Conservation (phyloP, 768 basidiomycete species). For the Auriscalpium orientale region DNA sequence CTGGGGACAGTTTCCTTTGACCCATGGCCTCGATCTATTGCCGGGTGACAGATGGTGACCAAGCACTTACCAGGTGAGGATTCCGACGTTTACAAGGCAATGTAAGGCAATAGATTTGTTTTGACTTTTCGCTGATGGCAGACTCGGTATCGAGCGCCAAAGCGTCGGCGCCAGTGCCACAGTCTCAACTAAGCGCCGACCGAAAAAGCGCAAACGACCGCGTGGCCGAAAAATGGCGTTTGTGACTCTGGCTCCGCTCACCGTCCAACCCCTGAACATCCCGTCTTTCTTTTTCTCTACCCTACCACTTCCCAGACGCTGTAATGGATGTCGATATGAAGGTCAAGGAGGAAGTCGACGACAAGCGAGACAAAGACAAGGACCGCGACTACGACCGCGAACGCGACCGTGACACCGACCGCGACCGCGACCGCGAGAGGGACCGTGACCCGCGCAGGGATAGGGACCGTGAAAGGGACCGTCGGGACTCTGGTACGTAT, state of each 20-base stretch:
- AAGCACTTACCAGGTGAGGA: no score
- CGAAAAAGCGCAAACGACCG: background rate
- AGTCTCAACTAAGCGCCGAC: background rate
- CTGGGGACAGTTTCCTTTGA: no score
- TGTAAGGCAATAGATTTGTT: no score
- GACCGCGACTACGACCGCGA: conserved; percentile 37
- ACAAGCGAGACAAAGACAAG: conserved; percentile 43
- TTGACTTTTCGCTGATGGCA: no score
- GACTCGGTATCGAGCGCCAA: background rate
- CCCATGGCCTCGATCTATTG: no score
- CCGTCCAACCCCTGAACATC: background rate
- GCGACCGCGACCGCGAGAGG: conserved; percentile 33
- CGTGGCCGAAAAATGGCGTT: no score
- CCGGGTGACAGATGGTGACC: no score
- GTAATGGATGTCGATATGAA: conserved; percentile 80
- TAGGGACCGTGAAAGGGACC: conserved; percentile 29
- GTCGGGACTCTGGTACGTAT: conserved; percentile 51
- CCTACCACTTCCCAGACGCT: background rate
- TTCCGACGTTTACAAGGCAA: no score
- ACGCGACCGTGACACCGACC: conserved; percentile 40
- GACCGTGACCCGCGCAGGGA: conserved; percentile 24
- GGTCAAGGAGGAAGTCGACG: conserved; percentile 64
- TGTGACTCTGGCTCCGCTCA: background rate
- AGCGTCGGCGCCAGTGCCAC: background rate
- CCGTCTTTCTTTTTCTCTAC: background rate